These are phyloP conservation scores for Albifimbria verrucaria DNA, from an alignment of 2,329 filamentous ascomycete species.

Conservation along the genomic window DNA sequence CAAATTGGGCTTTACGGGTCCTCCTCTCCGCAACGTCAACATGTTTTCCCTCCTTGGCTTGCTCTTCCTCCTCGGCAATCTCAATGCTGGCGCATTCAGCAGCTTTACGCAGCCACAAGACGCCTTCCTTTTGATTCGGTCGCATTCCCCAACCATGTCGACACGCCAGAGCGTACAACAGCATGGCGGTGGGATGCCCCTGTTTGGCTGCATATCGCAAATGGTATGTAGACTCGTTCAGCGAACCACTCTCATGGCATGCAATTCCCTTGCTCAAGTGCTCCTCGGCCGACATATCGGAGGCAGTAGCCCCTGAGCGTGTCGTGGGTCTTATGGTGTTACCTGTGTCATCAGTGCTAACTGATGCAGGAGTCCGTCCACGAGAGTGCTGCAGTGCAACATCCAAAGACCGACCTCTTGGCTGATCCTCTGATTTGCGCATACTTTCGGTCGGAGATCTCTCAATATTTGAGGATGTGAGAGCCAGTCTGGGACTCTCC, in stretches of 20 bases:
- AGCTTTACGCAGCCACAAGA: conserved; percentile 88
- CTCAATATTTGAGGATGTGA: conserved; percentile 43
- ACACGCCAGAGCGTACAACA: conserved; percentile 91
- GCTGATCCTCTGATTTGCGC: conserved; percentile 45
- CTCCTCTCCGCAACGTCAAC: conserved; percentile 70
- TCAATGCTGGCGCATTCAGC: conserved; percentile 80
- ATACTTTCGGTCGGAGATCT: conserved; percentile 41
- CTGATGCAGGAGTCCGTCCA: conserved; percentile 40
- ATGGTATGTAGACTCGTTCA: conserved; percentile 95
- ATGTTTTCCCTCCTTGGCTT: conserved; percentile 58
- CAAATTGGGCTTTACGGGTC: conserved; percentile 87
- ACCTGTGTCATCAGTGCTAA: conserved; percentile 50
- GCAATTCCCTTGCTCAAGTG: conserved; percentile 88
- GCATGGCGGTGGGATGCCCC: conserved; percentile 88
- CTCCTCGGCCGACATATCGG: conserved; percentile 78
- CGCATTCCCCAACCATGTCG: conserved; percentile 98
- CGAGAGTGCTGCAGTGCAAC: neutral
- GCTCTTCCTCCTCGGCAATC: conserved; percentile 76
- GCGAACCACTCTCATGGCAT: conserved; percentile 79
- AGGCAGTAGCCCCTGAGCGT: conserved; percentile 48
- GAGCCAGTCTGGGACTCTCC: conserved; percentile 36
- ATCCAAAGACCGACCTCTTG: conserved; percentile 40
- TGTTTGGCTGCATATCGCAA: conserved; percentile 83
- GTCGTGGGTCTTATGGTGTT: conserved; percentile 44
- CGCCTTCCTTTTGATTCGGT: conserved; percentile 82